Base-by-base conservation (phyloP, 331 rosid species). In the Quercus phellos region DNA sequence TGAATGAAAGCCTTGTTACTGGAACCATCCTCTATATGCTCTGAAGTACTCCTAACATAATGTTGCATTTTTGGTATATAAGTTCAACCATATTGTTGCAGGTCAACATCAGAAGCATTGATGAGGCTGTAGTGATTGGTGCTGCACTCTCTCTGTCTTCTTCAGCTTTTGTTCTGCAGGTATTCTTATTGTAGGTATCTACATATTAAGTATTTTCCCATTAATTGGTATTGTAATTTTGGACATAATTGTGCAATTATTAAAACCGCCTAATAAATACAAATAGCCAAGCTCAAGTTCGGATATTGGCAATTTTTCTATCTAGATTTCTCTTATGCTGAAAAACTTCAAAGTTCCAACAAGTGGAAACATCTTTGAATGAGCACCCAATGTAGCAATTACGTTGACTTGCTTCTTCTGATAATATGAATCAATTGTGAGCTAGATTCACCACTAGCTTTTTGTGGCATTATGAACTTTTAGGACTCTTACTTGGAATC, bases 161-260 rank as follows among this genome's bases (percentile, higher is more conserved):
- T 74, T 95, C 99, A 76, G 99, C 99, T 72, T 95, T 95, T 91
- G 99, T 95, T 80, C 89, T 95, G 7, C 98, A 95, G 98, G 99
- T 92, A 92, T 66, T 80, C 58, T 59, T 53, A n/a, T 12, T 19
- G 10, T 19, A 46, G 53, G 53, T 46, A 64, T 55, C 68, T 72
- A 22, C 17, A 26, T 26, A 27, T 51, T 12, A 74, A 72, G 69
- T 63, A 73, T 63, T 14, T 14, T 75, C 71, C 56, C 50, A 5
- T 30, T 38, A 74, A 51, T 66, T 80, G 51, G 72, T 77, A 79
- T 69, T 58, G 17, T 27, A 27, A 32, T 21, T 42, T 56, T 19
- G 26, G 58, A 50, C 24, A 18, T 38, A 13, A 59, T 14, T 32
- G 54, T 77, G 60, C 26, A 51, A 17, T 30, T 38, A 22, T 61